Conservation (phyloP, 2,329 filamentous ascomycete species). For the Fusarium compactum region DNA sequence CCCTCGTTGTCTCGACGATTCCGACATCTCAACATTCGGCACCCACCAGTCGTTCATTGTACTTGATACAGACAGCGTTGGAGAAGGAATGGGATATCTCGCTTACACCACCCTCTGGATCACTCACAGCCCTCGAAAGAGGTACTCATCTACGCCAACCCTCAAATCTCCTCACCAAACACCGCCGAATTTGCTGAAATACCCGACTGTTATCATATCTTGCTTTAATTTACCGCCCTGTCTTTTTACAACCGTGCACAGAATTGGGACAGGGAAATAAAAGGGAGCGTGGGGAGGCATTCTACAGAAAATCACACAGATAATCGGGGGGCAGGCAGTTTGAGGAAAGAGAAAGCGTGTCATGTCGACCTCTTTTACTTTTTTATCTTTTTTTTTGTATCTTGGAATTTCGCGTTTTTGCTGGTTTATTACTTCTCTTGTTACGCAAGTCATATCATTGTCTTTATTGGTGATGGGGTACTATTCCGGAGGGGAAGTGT, state of each 20-base stretch:
- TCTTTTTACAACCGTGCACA: neutral
- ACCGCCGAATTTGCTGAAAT: slow-evolving; percentile 39
- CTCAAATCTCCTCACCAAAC: slow-evolving; percentile 2
- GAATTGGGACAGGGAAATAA: neutral
- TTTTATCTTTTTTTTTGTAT: slow-evolving; percentile 20
- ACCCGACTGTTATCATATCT: slow-evolving; percentile 33
- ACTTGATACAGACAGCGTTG: neutral
- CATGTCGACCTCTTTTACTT: neutral
- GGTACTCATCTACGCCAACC: slow-evolving; percentile 14
- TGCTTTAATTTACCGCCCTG: slow-evolving; percentile 5
- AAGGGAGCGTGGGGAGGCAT: slow-evolving; percentile 20
- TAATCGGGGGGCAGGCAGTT: neutral
- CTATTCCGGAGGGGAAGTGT: neutral
- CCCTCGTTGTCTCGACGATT: neutral
- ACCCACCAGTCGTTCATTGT: neutral
- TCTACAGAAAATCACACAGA: slow-evolving; percentile 5
- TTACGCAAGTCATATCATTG: slow-evolving; percentile 5
- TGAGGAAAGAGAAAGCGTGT: slow-evolving; percentile 18
- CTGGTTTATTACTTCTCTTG: slow-evolving; percentile 3
- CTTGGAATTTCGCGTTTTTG: slow-evolving; percentile 13
- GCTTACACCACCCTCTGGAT: slow-evolving; percentile 17
- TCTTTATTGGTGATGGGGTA: slow-evolving; percentile 9
- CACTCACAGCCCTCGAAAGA: neutral
- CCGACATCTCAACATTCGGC: neutral
- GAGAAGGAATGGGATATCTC: neutral